phyloP scores from a whole-genome alignment of 331 rosid species.

The Erythrophleum ivorense region DNA sequence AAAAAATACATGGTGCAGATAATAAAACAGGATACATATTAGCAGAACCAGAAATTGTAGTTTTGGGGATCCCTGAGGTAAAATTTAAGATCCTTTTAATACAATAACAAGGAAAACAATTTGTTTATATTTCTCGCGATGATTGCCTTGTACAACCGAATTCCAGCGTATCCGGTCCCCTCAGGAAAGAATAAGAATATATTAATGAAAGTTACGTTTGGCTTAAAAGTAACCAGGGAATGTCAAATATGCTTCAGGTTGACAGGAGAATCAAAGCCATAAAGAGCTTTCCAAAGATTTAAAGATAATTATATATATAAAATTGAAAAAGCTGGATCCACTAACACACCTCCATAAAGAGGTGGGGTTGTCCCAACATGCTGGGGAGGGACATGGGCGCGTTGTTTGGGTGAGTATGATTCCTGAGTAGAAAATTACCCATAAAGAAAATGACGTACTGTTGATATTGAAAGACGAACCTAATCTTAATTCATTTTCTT shows the following conservation, averaged over 20 bases:
- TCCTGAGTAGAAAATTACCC: background rate
- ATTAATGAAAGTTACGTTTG: constrained; percentile 30
- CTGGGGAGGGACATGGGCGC: background rate
- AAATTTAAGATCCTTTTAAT: background rate
- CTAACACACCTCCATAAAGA: constrained; percentile 16
- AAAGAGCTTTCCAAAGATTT: constrained; percentile 48
- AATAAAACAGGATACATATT: no score
- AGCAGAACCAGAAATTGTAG: background rate
- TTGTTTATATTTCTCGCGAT: background rate
- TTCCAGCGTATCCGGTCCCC: background rate
- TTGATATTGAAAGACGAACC: background rate
- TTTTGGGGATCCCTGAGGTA: background rate
- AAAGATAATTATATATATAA: background rate
- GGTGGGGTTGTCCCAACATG: background rate
- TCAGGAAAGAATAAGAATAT: constrained; percentile 48
- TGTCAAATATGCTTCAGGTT: constrained; percentile 49
- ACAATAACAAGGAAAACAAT: background rate
- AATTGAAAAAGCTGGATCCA: constrained; percentile 33
- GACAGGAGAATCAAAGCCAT: constrained; percentile 47
- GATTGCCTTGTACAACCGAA: background rate
- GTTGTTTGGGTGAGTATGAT: background rate
- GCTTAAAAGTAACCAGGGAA: constrained; percentile 39
- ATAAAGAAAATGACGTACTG: background rate
- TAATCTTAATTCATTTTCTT: no score
- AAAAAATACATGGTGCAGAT: no score